Percentiles rank a stretch among this genome's conserved stretches.
phyloP scores from a whole-genome alignment of 192 early-diverging fungal genomes.

The Phycomyces nitens region DNA sequence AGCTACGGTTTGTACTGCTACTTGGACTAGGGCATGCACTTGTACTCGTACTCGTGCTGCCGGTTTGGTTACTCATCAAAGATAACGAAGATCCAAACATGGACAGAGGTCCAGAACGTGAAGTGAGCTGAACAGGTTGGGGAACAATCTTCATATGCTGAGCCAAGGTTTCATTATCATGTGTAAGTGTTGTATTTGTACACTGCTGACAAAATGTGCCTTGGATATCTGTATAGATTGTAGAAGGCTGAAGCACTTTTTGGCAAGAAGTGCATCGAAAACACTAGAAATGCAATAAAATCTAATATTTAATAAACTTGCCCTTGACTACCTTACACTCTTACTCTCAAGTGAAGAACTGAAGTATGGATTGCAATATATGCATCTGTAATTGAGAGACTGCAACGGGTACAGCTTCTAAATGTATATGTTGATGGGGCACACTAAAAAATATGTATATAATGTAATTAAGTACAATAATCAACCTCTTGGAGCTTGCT shows the following conservation, averaged over 20 bases:
- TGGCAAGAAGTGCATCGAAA: slow-evolving; percentile 28
- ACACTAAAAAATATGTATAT: slow-evolving; percentile 16
- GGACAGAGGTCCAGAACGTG: not conserved
- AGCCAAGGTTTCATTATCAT: slow-evolving; percentile 3
- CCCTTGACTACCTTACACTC: no score
- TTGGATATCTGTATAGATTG: slow-evolving; percentile 22
- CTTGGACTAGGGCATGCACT: not conserved
- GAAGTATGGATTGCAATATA: slow-evolving; percentile 7
- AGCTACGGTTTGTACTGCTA: not conserved
- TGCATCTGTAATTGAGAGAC: slow-evolving; percentile 1
- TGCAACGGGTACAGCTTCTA: slow-evolving; percentile 11
- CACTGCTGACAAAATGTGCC: slow-evolving; percentile 19
- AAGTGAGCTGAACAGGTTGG: not conserved
- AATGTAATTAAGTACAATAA: no score
- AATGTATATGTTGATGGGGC: not conserved
- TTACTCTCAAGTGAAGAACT: slow-evolving; percentile 20
- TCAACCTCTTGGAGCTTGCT: no score
- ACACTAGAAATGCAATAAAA: no score
- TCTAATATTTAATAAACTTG: no score
- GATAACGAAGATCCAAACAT: not conserved
- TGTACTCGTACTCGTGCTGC: not conserved
- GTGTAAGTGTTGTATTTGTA: slow-evolving; percentile 1
- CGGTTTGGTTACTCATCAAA: not conserved
- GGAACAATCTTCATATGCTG: slow-evolving; percentile 20
- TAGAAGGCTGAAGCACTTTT: slow-evolving; percentile 14